phyloP scores from a whole-genome alignment of 2,329 filamentous ascomycete species.

The Phyllosticta ampelicida region DNA sequence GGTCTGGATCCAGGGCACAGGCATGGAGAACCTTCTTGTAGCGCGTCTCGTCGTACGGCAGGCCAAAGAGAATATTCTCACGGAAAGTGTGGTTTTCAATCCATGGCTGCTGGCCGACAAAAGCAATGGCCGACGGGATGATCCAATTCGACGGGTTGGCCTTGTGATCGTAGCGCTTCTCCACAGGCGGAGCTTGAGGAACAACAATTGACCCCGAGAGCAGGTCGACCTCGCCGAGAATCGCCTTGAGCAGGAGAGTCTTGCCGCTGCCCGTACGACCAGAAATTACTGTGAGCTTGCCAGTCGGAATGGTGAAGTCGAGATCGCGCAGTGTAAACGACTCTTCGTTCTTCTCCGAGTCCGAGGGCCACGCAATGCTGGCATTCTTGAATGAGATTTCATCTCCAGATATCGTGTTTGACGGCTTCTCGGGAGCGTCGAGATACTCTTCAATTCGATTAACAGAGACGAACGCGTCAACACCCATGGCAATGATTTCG shows the following conservation, averaged over 20 bases:
- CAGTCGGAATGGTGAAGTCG: constrained; percentile 54
- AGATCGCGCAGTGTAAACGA: constrained; percentile 56
- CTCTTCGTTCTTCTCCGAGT: constrained; percentile 37
- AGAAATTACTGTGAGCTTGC: constrained; percentile 62
- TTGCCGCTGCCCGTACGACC: constrained; percentile 72
- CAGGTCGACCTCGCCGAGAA: constrained; percentile 66
- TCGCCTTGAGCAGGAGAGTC: constrained; percentile 60
- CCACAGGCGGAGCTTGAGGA: constrained; percentile 18
- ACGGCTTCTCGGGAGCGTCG: constrained; percentile 51
- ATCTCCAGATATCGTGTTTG: constrained; percentile 44
- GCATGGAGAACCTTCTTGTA: constrained; percentile 61
- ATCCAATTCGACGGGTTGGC: constrained; percentile 55
- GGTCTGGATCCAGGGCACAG: constrained; percentile 64
- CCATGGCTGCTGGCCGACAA: constrained; percentile 55
- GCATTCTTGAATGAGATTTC: constrained; percentile 56
- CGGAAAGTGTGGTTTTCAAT: constrained; percentile 72
- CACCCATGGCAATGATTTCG: constrained; percentile 56
- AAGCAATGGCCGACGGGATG: constrained; percentile 58
- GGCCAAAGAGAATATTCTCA: constrained; percentile 68
- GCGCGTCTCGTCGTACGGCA: constrained; percentile 57
- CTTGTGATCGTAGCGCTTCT: constrained; percentile 49
- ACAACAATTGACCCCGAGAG: constrained; percentile 50
- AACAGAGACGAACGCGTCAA: constrained; percentile 65
- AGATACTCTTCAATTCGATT: constrained; percentile 64
- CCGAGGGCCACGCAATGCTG: constrained; percentile 63